These are phyloP conservation scores for Umbelopsis sp. DNA, from an alignment of 192 early-diverging fungal genomes.

Conservation along the genomic window DNA sequence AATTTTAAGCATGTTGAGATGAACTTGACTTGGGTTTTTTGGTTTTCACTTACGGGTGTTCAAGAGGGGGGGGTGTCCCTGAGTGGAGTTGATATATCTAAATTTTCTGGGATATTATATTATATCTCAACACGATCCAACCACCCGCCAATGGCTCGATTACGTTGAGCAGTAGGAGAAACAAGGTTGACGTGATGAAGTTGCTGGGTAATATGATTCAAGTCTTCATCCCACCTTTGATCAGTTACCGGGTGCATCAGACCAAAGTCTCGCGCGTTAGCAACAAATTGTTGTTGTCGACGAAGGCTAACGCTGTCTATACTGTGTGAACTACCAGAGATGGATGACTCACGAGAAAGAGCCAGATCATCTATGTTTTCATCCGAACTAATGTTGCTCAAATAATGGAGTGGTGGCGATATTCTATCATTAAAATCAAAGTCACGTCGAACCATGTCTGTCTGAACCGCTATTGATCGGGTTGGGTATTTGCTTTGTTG, in stretches of 20 bases:
- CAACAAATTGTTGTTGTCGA: not conserved
- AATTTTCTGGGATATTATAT: no score
- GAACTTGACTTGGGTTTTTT: no score
- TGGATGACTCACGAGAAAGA: slow-evolving; percentile 2
- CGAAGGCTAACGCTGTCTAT: not conserved
- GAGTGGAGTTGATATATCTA: no score
- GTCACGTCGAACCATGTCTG: slow-evolving; percentile 3
- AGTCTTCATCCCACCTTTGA: not conserved
- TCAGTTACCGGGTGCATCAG: not conserved
- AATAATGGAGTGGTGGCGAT: not conserved
- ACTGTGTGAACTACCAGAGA: not conserved
- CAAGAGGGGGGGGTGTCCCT: no score
- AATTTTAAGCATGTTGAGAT: no score
- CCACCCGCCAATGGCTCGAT: not conserved
- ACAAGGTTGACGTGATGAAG: slow-evolving; percentile 34
- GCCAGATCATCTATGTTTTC: not conserved
- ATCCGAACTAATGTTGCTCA: not conserved
- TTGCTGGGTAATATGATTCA: slow-evolving; percentile 3
- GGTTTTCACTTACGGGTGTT: no score
- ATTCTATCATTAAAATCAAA: slow-evolving; percentile 5
- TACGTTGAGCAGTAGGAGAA: slow-evolving; percentile 70
- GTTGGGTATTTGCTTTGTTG: not conserved
- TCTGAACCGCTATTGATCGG: not conserved
- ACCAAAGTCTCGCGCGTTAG: not conserved
- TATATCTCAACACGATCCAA: not conserved